Percentiles rank a stretch among this genome's conserved stretches.
Conservation (phyloP, 2,329 filamentous ascomycete genomes). For the Botrytis elliptica region DNA sequence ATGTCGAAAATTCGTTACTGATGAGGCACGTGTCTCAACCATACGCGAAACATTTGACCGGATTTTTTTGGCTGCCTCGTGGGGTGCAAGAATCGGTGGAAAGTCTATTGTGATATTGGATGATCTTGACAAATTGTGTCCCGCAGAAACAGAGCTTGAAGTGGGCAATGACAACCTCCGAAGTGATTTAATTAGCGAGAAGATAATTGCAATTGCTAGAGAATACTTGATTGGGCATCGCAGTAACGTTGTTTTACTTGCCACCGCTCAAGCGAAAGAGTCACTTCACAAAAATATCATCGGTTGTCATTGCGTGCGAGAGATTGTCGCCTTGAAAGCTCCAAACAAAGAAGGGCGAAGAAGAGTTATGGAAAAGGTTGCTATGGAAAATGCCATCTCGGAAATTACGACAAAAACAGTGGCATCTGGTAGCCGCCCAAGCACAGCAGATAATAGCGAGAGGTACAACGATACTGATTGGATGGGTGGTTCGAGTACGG, state of each 20-base stretch:
- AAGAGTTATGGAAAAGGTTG: slow-evolving; percentile 78
- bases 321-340: slow-evolving; percentile 85
- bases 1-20: slow-evolving; percentile 82
- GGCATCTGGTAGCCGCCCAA: slow-evolving; percentile 50
- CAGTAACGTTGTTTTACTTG: slow-evolving; percentile 80
- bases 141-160: slow-evolving; percentile 89
- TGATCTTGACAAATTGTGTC: slow-evolving; percentile 89
- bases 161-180: slow-evolving; percentile 91
- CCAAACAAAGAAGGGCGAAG: slow-evolving; percentile 89
- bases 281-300: slow-evolving; percentile 86
- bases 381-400: slow-evolving; percentile 51
- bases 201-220: slow-evolving; percentile 73
- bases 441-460: slow-evolving; percentile 53
- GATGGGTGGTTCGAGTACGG: slow-evolving; percentile 70
- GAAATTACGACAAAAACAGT: slow-evolving; percentile 43
- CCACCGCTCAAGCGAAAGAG: slow-evolving; percentile 91
- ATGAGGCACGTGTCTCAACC: slow-evolving; percentile 83
- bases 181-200: slow-evolving; percentile 88
- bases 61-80: slow-evolving; percentile 84
- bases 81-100: slow-evolving; percentile 85
- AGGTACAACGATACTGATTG: slow-evolving; percentile 63
- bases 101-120: slow-evolving; percentile 83
- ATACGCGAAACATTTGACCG: slow-evolving; percentile 86
- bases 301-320: slow-evolving; percentile 86
- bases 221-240: slow-evolving; percentile 74